These are phyloP conservation scores for Penicillium occitanis DNA, from an alignment of 2,329 filamentous ascomycete genomes.

Conservation along the genomic window DNA sequence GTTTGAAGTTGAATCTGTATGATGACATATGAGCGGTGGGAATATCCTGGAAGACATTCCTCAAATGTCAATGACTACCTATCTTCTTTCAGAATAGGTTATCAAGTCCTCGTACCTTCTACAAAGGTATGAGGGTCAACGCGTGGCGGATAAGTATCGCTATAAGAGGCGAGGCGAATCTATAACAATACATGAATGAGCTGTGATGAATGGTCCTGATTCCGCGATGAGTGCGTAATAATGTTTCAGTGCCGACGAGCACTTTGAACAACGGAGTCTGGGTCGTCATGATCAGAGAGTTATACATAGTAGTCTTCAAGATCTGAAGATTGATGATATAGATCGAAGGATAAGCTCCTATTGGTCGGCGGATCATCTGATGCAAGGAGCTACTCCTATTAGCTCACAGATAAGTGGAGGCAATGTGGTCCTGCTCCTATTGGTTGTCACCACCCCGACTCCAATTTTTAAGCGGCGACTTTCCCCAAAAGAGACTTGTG, in stretches of 20 bases:
- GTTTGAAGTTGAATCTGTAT: background rate
- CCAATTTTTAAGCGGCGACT: background rate
- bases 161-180: background rate
- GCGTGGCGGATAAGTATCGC: background rate
- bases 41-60: background rate
- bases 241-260: background rate
- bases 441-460: background rate
- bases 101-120: background rate
- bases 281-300: background rate
- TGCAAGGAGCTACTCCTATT: constrained; percentile 4
- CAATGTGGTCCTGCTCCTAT: background rate
- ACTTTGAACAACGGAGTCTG: background rate
- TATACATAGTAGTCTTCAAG: background rate
- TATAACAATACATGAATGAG: background rate
- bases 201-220: background rate
- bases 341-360: background rate
- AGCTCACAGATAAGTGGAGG: background rate
- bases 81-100: background rate
- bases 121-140: too few species aligned
- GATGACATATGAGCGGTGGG: background rate
- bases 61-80: background rate
- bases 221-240: background rate
- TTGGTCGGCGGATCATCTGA: background rate
- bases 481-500: background rate
- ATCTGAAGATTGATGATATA: background rate